These are phyloP conservation scores for Ophiocordyceps camponoti-rufipedis DNA, from an alignment of 2,329 filamentous ascomycete species.

Conservation along the genomic window DNA sequence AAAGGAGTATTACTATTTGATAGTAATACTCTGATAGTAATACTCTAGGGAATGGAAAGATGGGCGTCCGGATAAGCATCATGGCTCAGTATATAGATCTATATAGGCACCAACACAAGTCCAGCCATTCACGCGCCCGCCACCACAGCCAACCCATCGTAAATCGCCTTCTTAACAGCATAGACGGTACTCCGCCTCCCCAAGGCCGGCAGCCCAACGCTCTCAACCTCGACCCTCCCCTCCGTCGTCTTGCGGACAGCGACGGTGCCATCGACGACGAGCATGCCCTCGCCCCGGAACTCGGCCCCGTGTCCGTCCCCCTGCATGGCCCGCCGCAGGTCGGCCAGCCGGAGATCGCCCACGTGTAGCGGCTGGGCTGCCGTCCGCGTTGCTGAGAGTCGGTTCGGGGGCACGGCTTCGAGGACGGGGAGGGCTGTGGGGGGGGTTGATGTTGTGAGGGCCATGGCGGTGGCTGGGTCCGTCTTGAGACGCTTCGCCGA, in stretches of 20 bases:
- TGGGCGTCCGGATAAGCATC: no score
- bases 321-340: constrained; percentile 72
- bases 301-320: constrained; percentile 70
- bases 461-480: constrained; percentile 8
- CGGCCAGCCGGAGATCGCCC: constrained; percentile 76
- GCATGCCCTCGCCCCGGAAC: constrained; percentile 80
- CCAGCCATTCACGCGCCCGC: constrained; percentile 37
- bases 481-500: constrained; percentile 30
- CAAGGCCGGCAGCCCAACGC: constrained; percentile 32
- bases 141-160: constrained; percentile 84
- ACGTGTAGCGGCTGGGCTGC: constrained; percentile 83
- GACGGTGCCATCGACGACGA: constrained; percentile 76
- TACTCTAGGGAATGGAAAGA: no score
- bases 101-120: not conserved
- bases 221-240: constrained; percentile 80
- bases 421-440: constrained; percentile 25
- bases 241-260: constrained; percentile 75
- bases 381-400: constrained; percentile 56
- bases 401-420: constrained; percentile 33
- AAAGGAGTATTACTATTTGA: no score
- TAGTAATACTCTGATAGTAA: no score
- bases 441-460: constrained; percentile 4
- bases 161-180: constrained; percentile 78
- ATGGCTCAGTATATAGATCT: not conserved
- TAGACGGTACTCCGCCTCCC: constrained; percentile 52